Evolutionary conservation across 1,284 basidiomycete species (phyloP), one percentile per base, ranked within the genome.

Genomic region (Moesziomyces sp.): DNA sequence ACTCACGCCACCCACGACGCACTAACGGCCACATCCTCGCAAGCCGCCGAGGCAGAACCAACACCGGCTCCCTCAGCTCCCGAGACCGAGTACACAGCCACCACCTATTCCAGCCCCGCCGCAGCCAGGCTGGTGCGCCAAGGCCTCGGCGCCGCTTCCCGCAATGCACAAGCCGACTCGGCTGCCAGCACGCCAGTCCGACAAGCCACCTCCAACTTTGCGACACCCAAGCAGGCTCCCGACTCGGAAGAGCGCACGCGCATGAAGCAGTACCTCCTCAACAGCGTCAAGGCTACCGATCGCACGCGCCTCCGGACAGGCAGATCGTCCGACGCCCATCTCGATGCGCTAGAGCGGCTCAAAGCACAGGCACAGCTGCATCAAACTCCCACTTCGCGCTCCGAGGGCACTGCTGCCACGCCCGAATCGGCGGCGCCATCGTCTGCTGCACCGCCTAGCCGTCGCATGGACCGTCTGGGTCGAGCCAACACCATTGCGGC

Each of bases 261-360:
- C 21, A 74, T 74, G 72, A 74, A 74, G 52, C 67, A 70, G 24
- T 74, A 74, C 14, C 67, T 74, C n/a, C 72, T 74, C 57, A 74
- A 74, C 57, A 74, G 72, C 53, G 72, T 74, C 43, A 66, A 57
- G 38, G 72, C 72, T 1, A 70, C 72, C 11, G 67, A 59, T 14
- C 65, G 52, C 23, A 50, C 57, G 7, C 52, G 52, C 3, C 19
- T 49, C 5, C 58, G 65, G 11, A 54, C 49, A 14, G 64, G 52
- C 1, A 52, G 60, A 50, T 61, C 70, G 16, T 73, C 70, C 10
- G 70, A 67, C 23, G 64, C 60, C 3, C 70, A 73, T 38, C 49
- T 60, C 21, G 55, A 67, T 3, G 70, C 64, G 5, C 52, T 74
- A 53, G 58, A 74, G 13, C 54, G 65, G 42, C 71, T 74, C 56